Percentiles rank a stretch among this genome's conserved stretches.
phyloP scores from a whole-genome alignment of 2,329 filamentous ascomycete species.

The Diaporthe destruens region DNA sequence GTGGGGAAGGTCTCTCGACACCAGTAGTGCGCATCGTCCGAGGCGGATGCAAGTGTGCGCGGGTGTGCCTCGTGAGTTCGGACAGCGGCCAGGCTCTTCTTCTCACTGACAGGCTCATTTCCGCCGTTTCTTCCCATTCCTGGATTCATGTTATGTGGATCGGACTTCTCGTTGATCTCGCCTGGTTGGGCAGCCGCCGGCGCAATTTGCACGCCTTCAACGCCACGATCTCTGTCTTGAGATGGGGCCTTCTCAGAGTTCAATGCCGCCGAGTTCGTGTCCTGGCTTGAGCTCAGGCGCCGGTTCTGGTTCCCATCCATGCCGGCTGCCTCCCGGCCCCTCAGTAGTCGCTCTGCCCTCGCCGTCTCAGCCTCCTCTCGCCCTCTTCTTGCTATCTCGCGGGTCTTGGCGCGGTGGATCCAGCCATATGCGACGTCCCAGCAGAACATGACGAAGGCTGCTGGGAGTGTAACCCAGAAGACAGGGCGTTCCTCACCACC shows the following conservation, averaged over 20 bases:
- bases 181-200: not conserved
- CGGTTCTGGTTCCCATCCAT: not conserved
- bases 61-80: conserved; percentile 35
- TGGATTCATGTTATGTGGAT: not conserved
- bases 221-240: not conserved
- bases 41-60: conserved; percentile 66
- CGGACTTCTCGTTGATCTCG: conserved; percentile 23
- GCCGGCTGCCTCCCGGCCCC: conserved; percentile 50
- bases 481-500: conserved; percentile 67
- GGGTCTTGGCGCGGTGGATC: conserved; percentile 71
- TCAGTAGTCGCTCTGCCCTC: conserved; percentile 53
- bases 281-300: conserved; percentile 20
- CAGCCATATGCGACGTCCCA: conserved; percentile 77
- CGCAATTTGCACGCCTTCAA: not conserved
- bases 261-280: conserved; percentile 7
- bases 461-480: conserved; percentile 77
- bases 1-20: conserved; percentile 79
- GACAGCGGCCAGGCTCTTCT: not conserved
- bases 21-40: conserved; percentile 65
- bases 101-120: conserved; percentile 7
- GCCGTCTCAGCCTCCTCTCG: conserved; percentile 61
- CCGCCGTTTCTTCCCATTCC: not conserved
- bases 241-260: conserved; percentile 11
- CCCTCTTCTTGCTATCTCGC: conserved; percentile 70
- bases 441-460: conserved; percentile 75